Percentiles rank a stretch among this genome's conserved stretches.
Conservation (phyloP, 2,329 filamentous ascomycete genomes). For the Penicillium palitans region DNA sequence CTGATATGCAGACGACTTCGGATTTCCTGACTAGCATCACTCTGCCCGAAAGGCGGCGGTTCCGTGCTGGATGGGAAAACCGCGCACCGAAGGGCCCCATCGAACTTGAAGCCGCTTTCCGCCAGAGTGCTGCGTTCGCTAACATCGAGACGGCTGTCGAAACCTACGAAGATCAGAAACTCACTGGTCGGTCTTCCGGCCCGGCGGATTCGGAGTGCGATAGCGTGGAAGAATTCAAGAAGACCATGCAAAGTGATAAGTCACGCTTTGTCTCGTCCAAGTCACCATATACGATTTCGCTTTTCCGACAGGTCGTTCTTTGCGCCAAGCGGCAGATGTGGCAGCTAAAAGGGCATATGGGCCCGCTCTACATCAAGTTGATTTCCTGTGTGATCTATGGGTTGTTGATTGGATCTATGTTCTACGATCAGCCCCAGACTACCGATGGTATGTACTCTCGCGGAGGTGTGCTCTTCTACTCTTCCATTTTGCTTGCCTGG, state of each 20-base stretch:
- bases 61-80: slow-evolving; percentile 62
- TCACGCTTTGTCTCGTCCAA: slow-evolving; percentile 57
- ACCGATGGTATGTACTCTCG: slow-evolving; percentile 60
- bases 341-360: slow-evolving; percentile 70
- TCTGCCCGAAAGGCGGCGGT: slow-evolving; percentile 65
- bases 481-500: slow-evolving; percentile 61
- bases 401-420: slow-evolving; percentile 72
- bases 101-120: slow-evolving; percentile 67
- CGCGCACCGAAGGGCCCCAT: slow-evolving; percentile 64
- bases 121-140: slow-evolving; percentile 58
- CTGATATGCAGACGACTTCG: slow-evolving; percentile 63
- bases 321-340: slow-evolving; percentile 68
- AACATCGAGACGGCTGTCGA: slow-evolving; percentile 59
- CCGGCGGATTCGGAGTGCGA: slow-evolving; percentile 39
- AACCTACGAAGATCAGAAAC: slow-evolving; percentile 52
- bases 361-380: slow-evolving; percentile 69
- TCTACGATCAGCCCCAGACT: slow-evolving; percentile 61
- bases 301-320: slow-evolving; percentile 63
- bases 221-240: slow-evolving; percentile 54
- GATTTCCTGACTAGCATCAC: slow-evolving; percentile 73
- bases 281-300: slow-evolving; percentile 72
- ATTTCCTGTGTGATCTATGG: slow-evolving; percentile 70
- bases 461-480: slow-evolving; percentile 63
- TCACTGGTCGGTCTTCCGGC: slow-evolving; percentile 41
- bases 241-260: slow-evolving; percentile 60